A percentile compares a stretch with the other conserved stretches of the same genome.
Evolutionary conservation across 2,329 filamentous ascomycete genomes (phyloP).

Genomic region (Microdochium trichocladiopsis): DNA sequence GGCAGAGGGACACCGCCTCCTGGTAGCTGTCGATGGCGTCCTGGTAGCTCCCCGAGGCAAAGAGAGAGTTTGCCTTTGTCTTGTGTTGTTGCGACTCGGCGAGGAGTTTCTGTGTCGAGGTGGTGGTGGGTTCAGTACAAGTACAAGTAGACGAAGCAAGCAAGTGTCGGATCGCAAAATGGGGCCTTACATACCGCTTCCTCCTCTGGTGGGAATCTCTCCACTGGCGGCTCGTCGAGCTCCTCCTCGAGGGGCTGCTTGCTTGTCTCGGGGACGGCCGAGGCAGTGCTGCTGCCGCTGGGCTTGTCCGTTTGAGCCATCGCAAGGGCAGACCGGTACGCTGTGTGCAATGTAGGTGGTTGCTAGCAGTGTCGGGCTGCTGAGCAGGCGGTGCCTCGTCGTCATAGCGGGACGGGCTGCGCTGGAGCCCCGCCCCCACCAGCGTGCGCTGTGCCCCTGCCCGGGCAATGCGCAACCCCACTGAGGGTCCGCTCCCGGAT

Average conservation of each 20-base stretch:
- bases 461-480: neutral
- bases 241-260: conserved; percentile 3
- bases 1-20: conserved; percentile 69
- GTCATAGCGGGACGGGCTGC: neutral
- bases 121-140: conserved; percentile 1
- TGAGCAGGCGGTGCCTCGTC: no score
- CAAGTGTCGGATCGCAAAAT: neutral
- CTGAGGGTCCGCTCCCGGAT: neutral
- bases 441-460: neutral
- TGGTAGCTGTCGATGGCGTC: conserved; percentile 79
- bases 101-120: conserved; percentile 51
- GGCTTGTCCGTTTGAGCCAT: neutral
- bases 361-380: no score
- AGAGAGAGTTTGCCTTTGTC: conserved; percentile 70
- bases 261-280: neutral
- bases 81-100: conserved; percentile 68
- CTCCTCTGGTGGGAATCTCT: conserved; percentile 45
- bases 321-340: no score
- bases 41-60: conserved; percentile 62
- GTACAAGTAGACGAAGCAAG: neutral
- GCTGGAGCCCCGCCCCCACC: neutral
- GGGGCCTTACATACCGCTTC: conserved; percentile 39
- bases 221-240: conserved; percentile 12
- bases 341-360: no score
- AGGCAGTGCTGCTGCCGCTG: no score